phyloP scores from a whole-genome alignment of 2,329 filamentous ascomycete genomes.

The Cercospora citrullina region DNA sequence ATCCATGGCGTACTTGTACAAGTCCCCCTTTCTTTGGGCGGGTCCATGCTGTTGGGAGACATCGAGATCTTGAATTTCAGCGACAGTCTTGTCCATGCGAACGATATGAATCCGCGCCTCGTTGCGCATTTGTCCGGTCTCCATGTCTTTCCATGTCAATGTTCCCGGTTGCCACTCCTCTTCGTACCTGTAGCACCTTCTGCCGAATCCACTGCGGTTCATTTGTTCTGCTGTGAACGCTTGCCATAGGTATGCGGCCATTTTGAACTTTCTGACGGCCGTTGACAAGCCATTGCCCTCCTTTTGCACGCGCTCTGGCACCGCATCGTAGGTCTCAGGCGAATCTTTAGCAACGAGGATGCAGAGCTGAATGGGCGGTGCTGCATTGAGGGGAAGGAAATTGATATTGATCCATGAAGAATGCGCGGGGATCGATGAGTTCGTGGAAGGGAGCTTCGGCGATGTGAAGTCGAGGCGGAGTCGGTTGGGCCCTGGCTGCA shows the following conservation, averaged over 20 bases:
- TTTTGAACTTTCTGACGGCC: slow-evolving; percentile 86
- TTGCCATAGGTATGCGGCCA: slow-evolving; percentile 96
- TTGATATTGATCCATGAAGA: slow-evolving; percentile 79
- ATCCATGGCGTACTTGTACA: slow-evolving; percentile 75
- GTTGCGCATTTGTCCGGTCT: slow-evolving; percentile 73
- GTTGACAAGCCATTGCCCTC: slow-evolving; percentile 81
- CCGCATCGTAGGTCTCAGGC: slow-evolving; percentile 77
- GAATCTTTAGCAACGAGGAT: slow-evolving; percentile 89
- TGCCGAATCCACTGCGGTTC: slow-evolving; percentile 82
- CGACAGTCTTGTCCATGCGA: slow-evolving; percentile 76
- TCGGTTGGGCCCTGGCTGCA: slow-evolving; percentile 87
- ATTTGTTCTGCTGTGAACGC: slow-evolving; percentile 97
- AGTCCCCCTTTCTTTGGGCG: slow-evolving; percentile 67
- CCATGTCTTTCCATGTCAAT: slow-evolving; percentile 71
- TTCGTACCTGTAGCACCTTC: slow-evolving; percentile 85
- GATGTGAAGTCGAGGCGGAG: slow-evolving; percentile 83
- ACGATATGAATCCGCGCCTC: slow-evolving; percentile 90
- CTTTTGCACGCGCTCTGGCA: slow-evolving; percentile 69
- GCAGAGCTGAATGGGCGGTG: slow-evolving; percentile 84
- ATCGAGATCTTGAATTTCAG: slow-evolving; percentile 76
- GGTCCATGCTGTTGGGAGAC: slow-evolving; percentile 73
- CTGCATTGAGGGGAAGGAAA: slow-evolving; percentile 75
- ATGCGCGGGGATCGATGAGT: slow-evolving; percentile 68
- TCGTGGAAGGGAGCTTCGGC: slow-evolving; percentile 72
- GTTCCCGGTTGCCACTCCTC: slow-evolving; percentile 92